phyloP scores from a whole-genome alignment of 2,329 filamentous ascomycete species.

The Septoria petroselini region DNA sequence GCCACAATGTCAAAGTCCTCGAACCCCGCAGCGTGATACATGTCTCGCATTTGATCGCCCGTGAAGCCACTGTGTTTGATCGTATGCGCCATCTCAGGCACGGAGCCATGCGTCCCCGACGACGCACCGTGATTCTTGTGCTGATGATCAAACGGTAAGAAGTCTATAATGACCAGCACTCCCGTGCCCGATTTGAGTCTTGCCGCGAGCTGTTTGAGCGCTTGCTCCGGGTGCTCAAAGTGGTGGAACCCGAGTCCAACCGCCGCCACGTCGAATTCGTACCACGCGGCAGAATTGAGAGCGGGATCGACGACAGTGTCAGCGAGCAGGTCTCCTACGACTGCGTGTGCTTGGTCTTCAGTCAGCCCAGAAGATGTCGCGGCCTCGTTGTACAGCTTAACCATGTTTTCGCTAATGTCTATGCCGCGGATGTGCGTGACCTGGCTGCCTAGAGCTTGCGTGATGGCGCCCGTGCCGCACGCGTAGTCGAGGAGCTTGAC shows the following conservation, averaged over 20 bases:
- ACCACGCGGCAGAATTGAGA: conserved; percentile 35
- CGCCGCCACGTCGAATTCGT: conserved; percentile 44
- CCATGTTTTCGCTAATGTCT: conserved; percentile 37
- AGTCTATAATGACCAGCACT: conserved; percentile 36
- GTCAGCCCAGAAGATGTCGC: conserved; percentile 26
- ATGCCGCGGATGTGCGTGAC: conserved; percentile 36
- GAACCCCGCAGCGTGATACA: conserved; percentile 33
- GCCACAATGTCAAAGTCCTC: conserved; percentile 35
- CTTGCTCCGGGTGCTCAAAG: conserved; percentile 37
- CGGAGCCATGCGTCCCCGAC: conserved; percentile 13
- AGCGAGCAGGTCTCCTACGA: conserved; percentile 38
- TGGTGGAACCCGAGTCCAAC: conserved; percentile 49
- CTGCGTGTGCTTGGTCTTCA: conserved; percentile 30
- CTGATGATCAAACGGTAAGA: conserved; percentile 21
- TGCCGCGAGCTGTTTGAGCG: conserved; percentile 30
- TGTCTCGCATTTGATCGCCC: conserved; percentile 25
- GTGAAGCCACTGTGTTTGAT: conserved; percentile 38
- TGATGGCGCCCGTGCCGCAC: conserved; percentile 37
- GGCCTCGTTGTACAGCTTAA: conserved; percentile 34
- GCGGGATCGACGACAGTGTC: conserved; percentile 23
- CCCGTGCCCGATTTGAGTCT: conserved; percentile 32
- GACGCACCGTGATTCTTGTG: conserved; percentile 13
- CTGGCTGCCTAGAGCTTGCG: conserved; percentile 32
- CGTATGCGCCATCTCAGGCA: conserved; percentile 32
- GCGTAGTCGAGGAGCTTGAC: conserved; percentile 38